Evolutionary conservation across 305 asterid species (phyloP), one percentile per base, ranked within the genome.

Genomic region (Ilex paraguariensis): DNA sequence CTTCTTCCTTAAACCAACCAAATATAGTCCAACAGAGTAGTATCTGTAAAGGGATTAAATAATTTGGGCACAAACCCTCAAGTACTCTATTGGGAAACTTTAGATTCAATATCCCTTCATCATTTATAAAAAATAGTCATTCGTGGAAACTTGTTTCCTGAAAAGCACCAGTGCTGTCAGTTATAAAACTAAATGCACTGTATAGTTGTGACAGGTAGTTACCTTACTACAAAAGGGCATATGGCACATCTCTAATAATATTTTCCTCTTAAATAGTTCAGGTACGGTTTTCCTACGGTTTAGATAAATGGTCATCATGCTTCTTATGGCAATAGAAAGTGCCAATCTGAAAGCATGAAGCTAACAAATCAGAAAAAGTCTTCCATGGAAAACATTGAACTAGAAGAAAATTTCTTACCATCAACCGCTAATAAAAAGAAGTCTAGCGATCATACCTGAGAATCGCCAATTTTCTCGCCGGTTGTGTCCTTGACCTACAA

Each of bases 401-500:
- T 59, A 53, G 6, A 31, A 73, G 28, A 40, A 54, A 31, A 69
- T 21, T 6, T 42, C 45, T 59, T 42, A 46, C n/a, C 16, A 36
- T 53, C 31, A 54, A 21, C 31, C 55, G 64, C 36, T 28, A 65
- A 67, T 13, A 45, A 51, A 28, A 52, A 57, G 48, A 59, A 56
- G 9, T 63, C 39, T 58, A 46, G 57, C 39, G 59, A 45, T 45
- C 56, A 48, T 55, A 87, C 95, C 91, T 75, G 65, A 66, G 59
- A 50, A 72, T 70, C 79, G 65, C 61, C 60, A 46, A 83, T 69
- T 50, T 70, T 75, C 70, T 71, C 79, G 53, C 51, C 59, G 57
- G 40, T 30, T 58, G 31, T 59, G 32, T 57, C 59, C 50, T 7
- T 70, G 64, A 71, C 84, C 95, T 84, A 91, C 80, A 80, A 36